phyloP scores from a whole-genome alignment of 768 basidiomycete genomes.

The Xanthoconium stramineum region DNA sequence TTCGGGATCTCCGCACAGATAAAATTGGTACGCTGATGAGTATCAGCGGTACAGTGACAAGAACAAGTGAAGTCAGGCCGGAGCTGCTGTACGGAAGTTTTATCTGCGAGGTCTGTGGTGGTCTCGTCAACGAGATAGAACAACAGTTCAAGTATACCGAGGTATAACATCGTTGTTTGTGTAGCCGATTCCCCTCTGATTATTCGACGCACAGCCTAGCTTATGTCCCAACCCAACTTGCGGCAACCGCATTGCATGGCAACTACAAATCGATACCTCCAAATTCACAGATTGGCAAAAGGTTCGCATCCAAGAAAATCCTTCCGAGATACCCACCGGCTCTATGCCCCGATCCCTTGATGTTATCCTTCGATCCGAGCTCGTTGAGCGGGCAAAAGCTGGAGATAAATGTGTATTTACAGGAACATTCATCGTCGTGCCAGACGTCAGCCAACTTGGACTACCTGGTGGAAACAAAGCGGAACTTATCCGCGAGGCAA shows the following conservation, averaged over 20 bases:
- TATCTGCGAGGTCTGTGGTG: constrained; percentile 85
- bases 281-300: constrained; percentile 99
- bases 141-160: constrained; percentile 99
- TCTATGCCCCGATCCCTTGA: constrained; percentile 97
- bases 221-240: constrained; percentile 95
- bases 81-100: constrained; percentile 94
- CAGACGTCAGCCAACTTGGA: constrained; percentile 95
- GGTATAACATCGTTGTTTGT: constrained; percentile 38
- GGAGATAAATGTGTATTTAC: constrained; percentile 99
- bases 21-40: constrained; percentile 93
- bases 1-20: constrained; percentile 89
- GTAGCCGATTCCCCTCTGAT: constrained; percentile 6
- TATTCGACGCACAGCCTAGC: constrained; percentile 56
- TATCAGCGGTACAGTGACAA: constrained; percentile 95
- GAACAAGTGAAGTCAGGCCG: constrained; percentile 96
- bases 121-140: constrained; percentile 87
- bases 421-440: constrained; percentile 97
- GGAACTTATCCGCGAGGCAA: constrained; percentile 85
- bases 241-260: constrained; percentile 86
- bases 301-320: constrained; percentile 97
- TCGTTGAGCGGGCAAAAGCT: constrained; percentile 98
- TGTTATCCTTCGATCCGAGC: constrained; percentile 90
- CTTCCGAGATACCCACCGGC: constrained; percentile 97
- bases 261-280: constrained; percentile 91
- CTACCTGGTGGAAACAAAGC: constrained; percentile 92